These are phyloP conservation scores for Saturnispora besseyi DNA, from an alignment of 805 yeast genomes.

Conservation along the genomic window DNA sequence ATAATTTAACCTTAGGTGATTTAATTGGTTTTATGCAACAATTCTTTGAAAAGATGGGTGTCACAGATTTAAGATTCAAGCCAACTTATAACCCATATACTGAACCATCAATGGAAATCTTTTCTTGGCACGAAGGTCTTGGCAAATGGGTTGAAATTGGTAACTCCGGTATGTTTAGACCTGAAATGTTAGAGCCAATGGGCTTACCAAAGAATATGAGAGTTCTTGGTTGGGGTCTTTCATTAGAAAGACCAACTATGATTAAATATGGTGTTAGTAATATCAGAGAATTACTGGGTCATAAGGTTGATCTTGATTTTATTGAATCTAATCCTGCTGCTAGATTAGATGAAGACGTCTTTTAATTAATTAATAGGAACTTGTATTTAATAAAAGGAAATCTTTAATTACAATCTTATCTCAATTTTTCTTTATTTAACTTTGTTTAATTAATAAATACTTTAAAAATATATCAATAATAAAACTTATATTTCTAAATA, in stretches of 20 bases:
- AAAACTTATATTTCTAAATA: background rate
- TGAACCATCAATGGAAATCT: slow-evolving; percentile 96
- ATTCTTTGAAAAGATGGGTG: slow-evolving; percentile 97
- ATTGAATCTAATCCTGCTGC: slow-evolving; percentile 97
- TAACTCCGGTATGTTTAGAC: slow-evolving; percentile 99
- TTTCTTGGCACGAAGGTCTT: slow-evolving; percentile 91
- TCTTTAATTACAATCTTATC: background rate
- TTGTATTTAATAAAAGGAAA: background rate
- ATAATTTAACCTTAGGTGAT: slow-evolving; percentile 89
- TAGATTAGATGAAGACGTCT: slow-evolving; percentile 75
- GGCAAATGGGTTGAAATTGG: slow-evolving; percentile 99
- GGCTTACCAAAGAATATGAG: slow-evolving; percentile 92
- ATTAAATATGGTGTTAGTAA: slow-evolving; percentile 93
- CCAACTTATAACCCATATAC: slow-evolving; percentile 99
- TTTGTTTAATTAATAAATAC: background rate
- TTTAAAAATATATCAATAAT: background rate
- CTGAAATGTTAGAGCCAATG: slow-evolving; percentile 98
- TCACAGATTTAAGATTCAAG: slow-evolving; percentile 87
- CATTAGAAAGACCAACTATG: slow-evolving; percentile 98
- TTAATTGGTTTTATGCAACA: slow-evolving; percentile 97
- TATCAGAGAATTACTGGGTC: slow-evolving; percentile 94
- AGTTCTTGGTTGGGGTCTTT: slow-evolving; percentile 95
- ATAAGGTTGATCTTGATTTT: slow-evolving; percentile 89
- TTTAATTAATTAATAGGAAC: slow-evolving; percentile 15
- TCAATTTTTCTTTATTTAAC: background rate